phyloP scores from a whole-genome alignment of 2,329 filamentous ascomycete genomes.

The Truncatella angustata region DNA sequence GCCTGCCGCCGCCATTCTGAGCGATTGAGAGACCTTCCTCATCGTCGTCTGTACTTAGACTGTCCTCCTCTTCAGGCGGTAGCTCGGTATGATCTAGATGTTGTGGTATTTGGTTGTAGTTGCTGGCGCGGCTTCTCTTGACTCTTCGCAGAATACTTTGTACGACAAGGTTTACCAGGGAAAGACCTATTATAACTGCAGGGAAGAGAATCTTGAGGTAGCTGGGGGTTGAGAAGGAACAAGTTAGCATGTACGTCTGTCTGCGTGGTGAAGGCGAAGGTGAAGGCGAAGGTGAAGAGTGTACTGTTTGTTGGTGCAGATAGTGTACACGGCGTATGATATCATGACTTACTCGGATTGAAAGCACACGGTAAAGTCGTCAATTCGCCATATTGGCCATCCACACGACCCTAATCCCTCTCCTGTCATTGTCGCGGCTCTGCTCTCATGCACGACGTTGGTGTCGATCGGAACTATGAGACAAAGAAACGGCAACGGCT shows the following conservation, averaged over 20 bases:
- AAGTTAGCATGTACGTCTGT: neutral
- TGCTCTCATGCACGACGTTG: neutral
- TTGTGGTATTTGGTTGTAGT: conserved; percentile 56
- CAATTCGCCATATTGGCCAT: conserved; percentile 60
- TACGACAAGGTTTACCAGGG: conserved; percentile 63
- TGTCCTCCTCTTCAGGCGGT: conserved; percentile 45
- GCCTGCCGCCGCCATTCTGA: conserved; percentile 46
- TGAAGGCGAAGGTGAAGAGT: neutral
- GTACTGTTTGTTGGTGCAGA: no score
- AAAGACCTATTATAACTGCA: conserved; percentile 66
- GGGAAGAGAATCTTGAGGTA: conserved; percentile 81
- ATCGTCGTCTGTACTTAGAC: conserved; percentile 56
- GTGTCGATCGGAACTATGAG: neutral
- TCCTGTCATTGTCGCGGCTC: neutral
- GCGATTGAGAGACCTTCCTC: conserved; percentile 54
- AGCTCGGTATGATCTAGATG: conserved; percentile 49
- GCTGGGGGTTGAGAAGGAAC: conserved; percentile 40
- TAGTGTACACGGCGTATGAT: no score
- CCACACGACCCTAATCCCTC: conserved; percentile 53
- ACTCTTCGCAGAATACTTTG: conserved; percentile 55
- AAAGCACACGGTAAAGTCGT: conserved; percentile 65
- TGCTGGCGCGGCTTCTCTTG: conserved; percentile 49
- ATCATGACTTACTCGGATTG: conserved; percentile 60
- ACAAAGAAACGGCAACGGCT: neutral
- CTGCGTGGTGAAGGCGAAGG: neutral